Evolutionary conservation across 192 early-diverging fungal genomes (phyloP), one percentile per base, ranked within the genome.

Genomic region (Coemansia sp.): DNA sequence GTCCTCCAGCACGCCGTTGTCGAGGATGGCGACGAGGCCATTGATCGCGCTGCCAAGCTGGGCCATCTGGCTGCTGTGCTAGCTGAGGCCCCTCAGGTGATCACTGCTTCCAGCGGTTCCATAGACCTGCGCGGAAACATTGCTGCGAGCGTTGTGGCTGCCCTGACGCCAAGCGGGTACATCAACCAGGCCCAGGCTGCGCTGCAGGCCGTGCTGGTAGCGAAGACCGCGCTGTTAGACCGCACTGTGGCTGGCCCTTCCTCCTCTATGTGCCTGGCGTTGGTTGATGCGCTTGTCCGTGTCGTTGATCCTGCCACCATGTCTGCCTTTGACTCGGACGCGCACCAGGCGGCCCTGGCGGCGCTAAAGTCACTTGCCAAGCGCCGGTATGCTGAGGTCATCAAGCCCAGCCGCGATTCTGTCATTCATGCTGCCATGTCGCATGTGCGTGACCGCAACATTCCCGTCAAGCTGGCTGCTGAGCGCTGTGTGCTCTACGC

Each of bases 401-500:
- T 88, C 29, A 56, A 81, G 53, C 82, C 87, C 1, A 56, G 46
- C 3, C 70, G 91, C 42, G 53, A 53, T 5, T 39, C 67, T 1
- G 46, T 93, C 8, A 84, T 95, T 9, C 79, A 87, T 0, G 80
- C 84, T 0, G 80, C 88, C 5, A 89, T 96, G 85, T 56, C 65
- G 3, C 83, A 79, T 66, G 92, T 91, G 12, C 86, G 91, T 11
- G 90, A 93, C 58, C 86, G 93, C 41, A 87, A 83, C 17, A 84
- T 91, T 37, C 86, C 92, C 7, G 83, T 96, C 53, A 97, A 96
- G 68, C 64, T 93, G 42, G 90, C 92, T 5, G 87, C 91, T 0
- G 95, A 97, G 71, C 82, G 90, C 15, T 83, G 91, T 6, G 67
- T 95, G 61, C 58, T 94, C 24, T 85, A 91, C 54, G 53, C 86